Evolutionary conservation across 371 early-diverging fungal genomes (phyloP), one percentile per base, ranked within the genome.

Genomic region (Mortierella sp.): DNA sequence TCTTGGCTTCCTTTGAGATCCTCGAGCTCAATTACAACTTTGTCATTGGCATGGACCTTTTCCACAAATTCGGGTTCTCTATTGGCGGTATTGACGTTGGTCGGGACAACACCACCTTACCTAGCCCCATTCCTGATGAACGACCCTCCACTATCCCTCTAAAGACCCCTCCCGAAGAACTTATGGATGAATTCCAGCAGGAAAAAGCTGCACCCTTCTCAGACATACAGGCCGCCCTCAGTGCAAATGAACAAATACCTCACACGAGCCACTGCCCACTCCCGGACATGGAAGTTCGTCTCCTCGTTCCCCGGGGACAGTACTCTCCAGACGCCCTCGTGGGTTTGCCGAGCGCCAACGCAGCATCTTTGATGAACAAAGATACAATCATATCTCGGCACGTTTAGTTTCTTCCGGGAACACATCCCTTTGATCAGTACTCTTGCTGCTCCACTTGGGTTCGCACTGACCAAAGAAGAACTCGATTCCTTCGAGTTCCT

Each of bases 21-120:
- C 34, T 70, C 70, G 57, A 78, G 66, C 1, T 61, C 54, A n/a
- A 43, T 42, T n/a, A 78, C 54, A 18, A 9, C 21, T 46, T 39
- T 19, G 26, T n/a, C 9, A 27, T n/a, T n/a, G 54, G 64, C 0
- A 9, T 26, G 4, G 28, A 24, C 42, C 5, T 48, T 30, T 39
- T 50, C 23, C 23, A 19, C 7, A 31, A 64, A 61, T 51, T 7
- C 7, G 24, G 48, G 23, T 13, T 16, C 6, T 2, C 48, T 24
- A n/a, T 47, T 24, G 24, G 23, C 65, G 61, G 50, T 65, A 74
- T 7, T 7, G 10, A 34, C 7, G 7, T 34, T 34, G 34, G 34
- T 7, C 21, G 23, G 14, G 6, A 8, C 5, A 34, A 19, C 18
- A n/a, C 24, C 7, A 10, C 6, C 8, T 6, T 14, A 3, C 43